phyloP scores from a whole-genome alignment of 2,329 filamentous ascomycete species.

The Trichoderma gracile region DNA sequence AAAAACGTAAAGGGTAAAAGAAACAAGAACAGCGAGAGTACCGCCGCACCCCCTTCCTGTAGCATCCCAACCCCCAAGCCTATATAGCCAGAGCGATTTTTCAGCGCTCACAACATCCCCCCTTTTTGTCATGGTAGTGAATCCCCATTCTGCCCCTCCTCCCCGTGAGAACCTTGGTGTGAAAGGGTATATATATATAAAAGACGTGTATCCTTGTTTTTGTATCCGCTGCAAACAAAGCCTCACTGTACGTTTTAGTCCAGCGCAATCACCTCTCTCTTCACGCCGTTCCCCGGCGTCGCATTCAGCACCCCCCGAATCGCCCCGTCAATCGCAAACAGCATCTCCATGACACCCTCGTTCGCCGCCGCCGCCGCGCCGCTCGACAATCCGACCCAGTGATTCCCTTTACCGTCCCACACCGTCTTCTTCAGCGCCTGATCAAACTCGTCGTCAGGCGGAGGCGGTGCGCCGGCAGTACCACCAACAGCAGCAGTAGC shows the following conservation, averaged over 20 bases:
- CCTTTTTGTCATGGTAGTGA: too few species aligned
- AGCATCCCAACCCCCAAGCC: too few species aligned
- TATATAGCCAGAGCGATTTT: too few species aligned
- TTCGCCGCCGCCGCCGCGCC: constrained; percentile 49
- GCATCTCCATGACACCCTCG: constrained; percentile 47
- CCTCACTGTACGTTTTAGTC: background rate
- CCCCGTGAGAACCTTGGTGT: too few species aligned
- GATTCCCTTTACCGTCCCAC: constrained; percentile 47
- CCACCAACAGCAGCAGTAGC: constrained; percentile 28
- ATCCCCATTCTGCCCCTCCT: too few species aligned
- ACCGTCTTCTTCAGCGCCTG: constrained; percentile 46
- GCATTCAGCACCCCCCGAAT: constrained; percentile 39
- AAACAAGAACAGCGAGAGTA: background rate
- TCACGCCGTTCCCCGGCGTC: background rate
- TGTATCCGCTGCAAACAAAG: background rate
- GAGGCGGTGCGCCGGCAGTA: constrained; percentile 26
- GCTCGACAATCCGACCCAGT: constrained; percentile 51
- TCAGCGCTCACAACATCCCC: too few species aligned
- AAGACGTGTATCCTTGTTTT: background rate
- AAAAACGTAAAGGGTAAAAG: background rate
- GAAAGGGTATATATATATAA: background rate
- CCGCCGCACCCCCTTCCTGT: too few species aligned
- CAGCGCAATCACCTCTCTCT: background rate
- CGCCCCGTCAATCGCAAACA: constrained; percentile 50
- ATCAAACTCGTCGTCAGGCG: constrained; percentile 39